A percentile compares a stretch with the other conserved stretches of the same genome.
These are phyloP conservation scores for Hypericum androsaemum DNA, from an alignment of 345 rosid species.

Conservation along the genomic window DNA sequence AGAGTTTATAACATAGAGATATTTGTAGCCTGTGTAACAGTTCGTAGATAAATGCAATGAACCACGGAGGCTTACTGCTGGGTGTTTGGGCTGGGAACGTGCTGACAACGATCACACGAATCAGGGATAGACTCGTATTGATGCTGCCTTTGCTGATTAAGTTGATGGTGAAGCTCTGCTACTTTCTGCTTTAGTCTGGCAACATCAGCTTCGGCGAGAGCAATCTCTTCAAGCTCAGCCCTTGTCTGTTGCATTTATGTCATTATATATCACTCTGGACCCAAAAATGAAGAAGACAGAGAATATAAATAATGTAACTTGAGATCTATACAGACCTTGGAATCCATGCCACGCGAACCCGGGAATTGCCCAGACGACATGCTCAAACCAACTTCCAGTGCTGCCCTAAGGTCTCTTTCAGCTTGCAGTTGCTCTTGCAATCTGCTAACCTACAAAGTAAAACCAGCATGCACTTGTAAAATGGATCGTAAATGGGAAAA, in stretches of 20 bases:
- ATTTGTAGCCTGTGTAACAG: too few species aligned
- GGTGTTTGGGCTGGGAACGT: slow-evolving; percentile 60
- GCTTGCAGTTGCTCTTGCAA: slow-evolving; percentile 99
- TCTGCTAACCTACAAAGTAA: slow-evolving; percentile 61
- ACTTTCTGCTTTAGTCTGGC: slow-evolving; percentile 98
- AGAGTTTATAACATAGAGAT: too few species aligned
- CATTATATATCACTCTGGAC: slow-evolving; percentile 9
- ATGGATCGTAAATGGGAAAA: slow-evolving; percentile 1
- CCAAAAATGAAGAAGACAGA: not conserved
- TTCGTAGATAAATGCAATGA: too few species aligned
- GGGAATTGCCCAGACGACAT: slow-evolving; percentile 89
- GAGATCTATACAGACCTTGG: slow-evolving; percentile 51
- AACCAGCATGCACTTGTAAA: slow-evolving; percentile 7
- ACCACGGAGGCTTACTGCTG: slow-evolving; percentile 56
- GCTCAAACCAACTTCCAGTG: slow-evolving; percentile 96
- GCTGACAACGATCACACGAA: slow-evolving; percentile 64
- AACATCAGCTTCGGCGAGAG: slow-evolving; percentile 99
- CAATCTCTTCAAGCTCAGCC: slow-evolving; percentile 99
- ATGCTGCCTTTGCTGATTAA: slow-evolving; percentile 90
- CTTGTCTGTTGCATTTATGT: slow-evolving; percentile 54
- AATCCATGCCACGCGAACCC: slow-evolving; percentile 81
- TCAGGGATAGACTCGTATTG: slow-evolving; percentile 75
- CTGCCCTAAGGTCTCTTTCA: slow-evolving; percentile 96
- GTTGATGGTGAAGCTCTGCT: slow-evolving; percentile 96
- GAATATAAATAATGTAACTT: slow-evolving; percentile 8